phyloP scores from a whole-genome alignment of 306 rosid genomes.

The Pyrus communis region DNA sequence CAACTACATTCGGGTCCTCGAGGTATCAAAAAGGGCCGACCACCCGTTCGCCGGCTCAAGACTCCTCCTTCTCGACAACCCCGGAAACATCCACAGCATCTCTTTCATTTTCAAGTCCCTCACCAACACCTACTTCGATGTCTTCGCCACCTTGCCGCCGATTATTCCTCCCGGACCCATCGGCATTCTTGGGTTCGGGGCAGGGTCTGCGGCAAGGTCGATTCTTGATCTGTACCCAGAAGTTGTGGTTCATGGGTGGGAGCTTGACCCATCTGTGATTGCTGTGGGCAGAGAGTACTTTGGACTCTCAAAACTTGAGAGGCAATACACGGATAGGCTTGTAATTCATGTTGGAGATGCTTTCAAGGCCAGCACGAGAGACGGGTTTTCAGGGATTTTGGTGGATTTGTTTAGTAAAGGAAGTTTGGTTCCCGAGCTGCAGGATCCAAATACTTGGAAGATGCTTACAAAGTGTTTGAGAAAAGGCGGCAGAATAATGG shows the following conservation, averaged over 20 bases:
- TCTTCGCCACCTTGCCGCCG: conserved; percentile 77
- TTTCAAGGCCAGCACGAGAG: conserved; percentile 35
- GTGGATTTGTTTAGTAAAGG: conserved; percentile 73
- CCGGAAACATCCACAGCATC: conserved; percentile 93
- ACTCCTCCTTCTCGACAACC: conserved; percentile 77
- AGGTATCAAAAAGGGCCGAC: conserved; percentile 63
- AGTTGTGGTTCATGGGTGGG: conserved; percentile 69
- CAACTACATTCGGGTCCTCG: conserved; percentile 75
- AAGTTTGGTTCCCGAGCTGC: conserved; percentile 72
- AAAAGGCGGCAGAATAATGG: conserved; percentile 83
- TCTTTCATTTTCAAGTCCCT: conserved; percentile 56
- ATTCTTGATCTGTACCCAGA: conserved; percentile 52
- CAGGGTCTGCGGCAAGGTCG: conserved; percentile 64
- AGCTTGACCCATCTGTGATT: conserved; percentile 75
- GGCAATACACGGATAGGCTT: conserved; percentile 37
- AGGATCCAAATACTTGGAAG: conserved; percentile 61
- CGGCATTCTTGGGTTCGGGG: conserved; percentile 82
- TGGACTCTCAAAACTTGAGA: conserved; percentile 49
- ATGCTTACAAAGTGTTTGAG: conserved; percentile 51
- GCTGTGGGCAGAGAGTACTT: conserved; percentile 71
- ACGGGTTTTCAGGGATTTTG: conserved; percentile 73
- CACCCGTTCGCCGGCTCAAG: conserved; percentile 90
- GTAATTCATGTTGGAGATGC: conserved; percentile 62
- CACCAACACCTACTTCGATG: conserved; percentile 74
- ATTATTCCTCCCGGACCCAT: conserved; percentile 69